Percentiles rank a stretch among this genome's conserved stretches.
Conservation (phyloP, 1,284 basidiomycete species). For the Chondrostereum purpureum region DNA sequence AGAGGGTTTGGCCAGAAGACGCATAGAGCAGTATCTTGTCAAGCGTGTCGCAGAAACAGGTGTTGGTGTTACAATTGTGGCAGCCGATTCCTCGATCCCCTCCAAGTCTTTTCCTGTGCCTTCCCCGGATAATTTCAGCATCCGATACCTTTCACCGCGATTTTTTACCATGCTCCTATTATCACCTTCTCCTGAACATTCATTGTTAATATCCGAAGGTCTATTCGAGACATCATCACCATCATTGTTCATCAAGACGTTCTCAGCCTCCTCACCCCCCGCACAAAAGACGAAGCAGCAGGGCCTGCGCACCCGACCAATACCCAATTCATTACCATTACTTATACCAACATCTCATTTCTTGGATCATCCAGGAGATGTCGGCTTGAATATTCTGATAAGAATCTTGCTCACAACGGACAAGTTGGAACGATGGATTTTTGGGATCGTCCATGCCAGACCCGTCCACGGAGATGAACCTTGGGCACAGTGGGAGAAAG, state of each 20-base stretch:
- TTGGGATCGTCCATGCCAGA: constrained; percentile 29
- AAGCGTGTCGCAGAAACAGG: constrained; percentile 26
- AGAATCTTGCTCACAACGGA: constrained; percentile 24
- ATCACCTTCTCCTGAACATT: constrained; percentile 37
- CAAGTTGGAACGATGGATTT: constrained; percentile 31
- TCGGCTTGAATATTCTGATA: constrained; percentile 16
- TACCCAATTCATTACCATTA: constrained; percentile 16
- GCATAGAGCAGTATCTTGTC: constrained; percentile 30
- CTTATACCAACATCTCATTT: constrained; percentile 22
- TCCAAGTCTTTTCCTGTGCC: constrained; percentile 16
- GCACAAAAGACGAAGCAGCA: constrained; percentile 11
- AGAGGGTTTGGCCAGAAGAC: constrained; percentile 32
- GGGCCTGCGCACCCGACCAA: constrained; percentile 13
- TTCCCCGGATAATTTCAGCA: constrained; percentile 23
- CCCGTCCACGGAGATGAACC: constrained; percentile 43
- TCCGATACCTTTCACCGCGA: constrained; percentile 45
- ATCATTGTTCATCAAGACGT: constrained; percentile 32
- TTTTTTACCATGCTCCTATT: constrained; percentile 49
- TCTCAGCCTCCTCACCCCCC: constrained; percentile 20
- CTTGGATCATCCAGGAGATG: constrained; percentile 15
- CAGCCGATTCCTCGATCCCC: constrained; percentile 29
- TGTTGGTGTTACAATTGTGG: constrained; percentile 31
- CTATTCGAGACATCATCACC: constrained; percentile 21
- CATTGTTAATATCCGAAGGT: constrained; percentile 24
- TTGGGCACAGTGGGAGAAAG: constrained; percentile 41